Percentiles rank a stretch among this genome's conserved stretches.
These are phyloP conservation scores for Fonsecaea pedrosoi DNA, from an alignment of 2,329 filamentous ascomycete species.

Conservation along the genomic window DNA sequence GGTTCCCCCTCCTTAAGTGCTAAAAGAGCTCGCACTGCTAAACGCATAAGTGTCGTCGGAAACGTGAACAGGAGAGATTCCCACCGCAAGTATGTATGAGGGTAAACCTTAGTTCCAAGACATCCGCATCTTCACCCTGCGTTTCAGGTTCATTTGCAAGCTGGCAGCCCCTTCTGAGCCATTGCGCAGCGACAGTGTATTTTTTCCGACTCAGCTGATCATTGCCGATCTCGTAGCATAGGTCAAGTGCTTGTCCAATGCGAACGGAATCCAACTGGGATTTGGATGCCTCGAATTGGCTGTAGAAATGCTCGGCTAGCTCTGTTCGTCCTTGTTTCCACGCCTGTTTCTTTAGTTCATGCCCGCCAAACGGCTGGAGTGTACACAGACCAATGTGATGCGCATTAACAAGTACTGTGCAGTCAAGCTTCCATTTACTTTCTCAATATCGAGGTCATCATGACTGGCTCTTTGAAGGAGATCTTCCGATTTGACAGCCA, in stretches of 20 bases:
- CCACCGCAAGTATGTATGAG: constrained; percentile 70
- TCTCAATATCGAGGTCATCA: background rate
- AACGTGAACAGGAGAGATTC: background rate
- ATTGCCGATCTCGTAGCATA: constrained; percentile 75
- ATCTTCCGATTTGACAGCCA: constrained; percentile 51
- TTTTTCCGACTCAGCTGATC: constrained; percentile 61
- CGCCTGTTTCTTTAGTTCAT: constrained; percentile 58
- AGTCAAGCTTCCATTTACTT: constrained; percentile 41
- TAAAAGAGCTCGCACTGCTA: constrained; percentile 41
- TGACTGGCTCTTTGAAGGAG: constrained; percentile 6
- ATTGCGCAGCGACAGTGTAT: constrained; percentile 66
- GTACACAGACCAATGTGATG: constrained; percentile 67
- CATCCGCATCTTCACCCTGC: constrained; percentile 64
- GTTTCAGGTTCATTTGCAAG: constrained; percentile 63
- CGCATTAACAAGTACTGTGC: constrained; percentile 69
- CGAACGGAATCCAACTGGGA: constrained; percentile 55
- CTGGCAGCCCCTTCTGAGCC: constrained; percentile 73
- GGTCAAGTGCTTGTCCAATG: constrained; percentile 69
- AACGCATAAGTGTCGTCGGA: constrained; percentile 12
- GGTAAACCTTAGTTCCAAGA: constrained; percentile 68
- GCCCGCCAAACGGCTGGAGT: background rate
- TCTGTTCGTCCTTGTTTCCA: constrained; percentile 77
- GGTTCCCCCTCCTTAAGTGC: constrained; percentile 8
- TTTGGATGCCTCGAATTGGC: constrained; percentile 58
- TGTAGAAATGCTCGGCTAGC: constrained; percentile 79